Base-by-base conservation (phyloP, 1,139 yeast genomes). In the Sugiyamaella japonica region DNA sequence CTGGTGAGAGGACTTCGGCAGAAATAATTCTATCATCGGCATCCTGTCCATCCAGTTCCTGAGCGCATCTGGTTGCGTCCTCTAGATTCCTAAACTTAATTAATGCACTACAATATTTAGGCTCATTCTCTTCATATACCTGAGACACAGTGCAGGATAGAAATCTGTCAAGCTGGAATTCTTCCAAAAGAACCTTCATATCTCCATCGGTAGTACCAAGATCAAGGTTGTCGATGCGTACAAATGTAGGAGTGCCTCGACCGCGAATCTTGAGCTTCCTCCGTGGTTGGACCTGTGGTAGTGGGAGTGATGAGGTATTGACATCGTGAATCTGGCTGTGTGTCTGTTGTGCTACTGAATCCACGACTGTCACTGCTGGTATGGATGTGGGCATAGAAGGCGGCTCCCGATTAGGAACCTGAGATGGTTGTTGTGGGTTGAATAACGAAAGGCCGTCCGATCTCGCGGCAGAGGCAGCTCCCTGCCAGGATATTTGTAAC, bases 231-330 rank as follows among this genome's bases (percentile, higher is more conserved):
- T 55, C 53, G 16, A 56, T 43, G 13, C 56, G 41, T 7, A 56
- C 59, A 1, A 58, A 23, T 8, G 56, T 56, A 5, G 54, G 58
- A 12, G 59, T 55, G n/a, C 59, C 59, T 28, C 51, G 37, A 15
- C 59, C 59, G 13, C 59, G 49, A 41, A 56, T 56, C 39, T 42
- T 46, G 13, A 56, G 41, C 31, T 50, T 47, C 15, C 40, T 48
- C 7, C 56, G 55, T 20, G 10, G 40, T 12, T 17, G 47, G 5
- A 49, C 41, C 25, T 28, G 29, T 17, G 49, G 44, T 17, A 43
- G 10, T 9, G 48, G 49, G 15, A 28, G 28, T 17, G 42, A 28
- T 12, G 10, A 15, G 40, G 17, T 37, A 8, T n/a, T 9, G 16
- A 17, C 23, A 2, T 15, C 25, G 25, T 37, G 40, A 37, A 8